These are phyloP conservation scores for Metschnikowia continentalis DNA, from an alignment of 805 yeast species.

Conservation along the genomic window DNA sequence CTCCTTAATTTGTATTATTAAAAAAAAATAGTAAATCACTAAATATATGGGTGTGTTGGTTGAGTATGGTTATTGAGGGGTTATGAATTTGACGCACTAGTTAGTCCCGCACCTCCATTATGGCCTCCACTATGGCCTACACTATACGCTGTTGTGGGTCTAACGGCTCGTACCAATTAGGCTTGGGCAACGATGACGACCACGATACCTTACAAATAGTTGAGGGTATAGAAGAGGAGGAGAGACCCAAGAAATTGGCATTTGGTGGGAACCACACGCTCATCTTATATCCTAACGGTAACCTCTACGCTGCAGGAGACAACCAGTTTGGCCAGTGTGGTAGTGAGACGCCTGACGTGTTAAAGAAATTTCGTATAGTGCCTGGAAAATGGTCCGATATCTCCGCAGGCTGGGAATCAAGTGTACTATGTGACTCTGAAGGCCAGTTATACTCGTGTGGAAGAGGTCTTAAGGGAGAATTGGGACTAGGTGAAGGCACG, in stretches of 20 bases:
- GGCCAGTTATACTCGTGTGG: conserved; percentile 55
- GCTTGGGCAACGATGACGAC: conserved; percentile 52
- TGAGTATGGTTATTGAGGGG: no score
- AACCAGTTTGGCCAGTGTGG: conserved; percentile 56
- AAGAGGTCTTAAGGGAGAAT: conserved; percentile 65
- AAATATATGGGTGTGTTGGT: no score
- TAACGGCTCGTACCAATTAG: conserved; percentile 76
- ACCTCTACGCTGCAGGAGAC: conserved; percentile 55
- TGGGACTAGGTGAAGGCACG: conserved; percentile 45
- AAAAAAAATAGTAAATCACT: no score
- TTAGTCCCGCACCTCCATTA: no score
- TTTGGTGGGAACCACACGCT: conserved; percentile 91
- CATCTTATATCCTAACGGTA: conserved; percentile 50
- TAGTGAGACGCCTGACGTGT: neutral
- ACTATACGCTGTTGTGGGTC: conserved; percentile 67
- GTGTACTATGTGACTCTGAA: conserved; percentile 43
- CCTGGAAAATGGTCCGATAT: conserved; percentile 40
- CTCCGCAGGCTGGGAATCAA: conserved; percentile 79
- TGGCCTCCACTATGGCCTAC: conserved; percentile 10
- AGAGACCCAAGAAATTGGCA: conserved; percentile 40
- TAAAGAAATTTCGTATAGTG: conserved; percentile 17
- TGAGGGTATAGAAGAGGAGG: conserved; percentile 20
- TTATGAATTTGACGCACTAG: neutral
- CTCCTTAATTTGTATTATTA: no score
- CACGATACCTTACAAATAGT: conserved; percentile 17